A percentile compares a stretch with the other conserved stretches of the same genome.
Evolutionary conservation across 148 eudicot genomes (phyloP).

Genomic region (Camellia japonica): DNA sequence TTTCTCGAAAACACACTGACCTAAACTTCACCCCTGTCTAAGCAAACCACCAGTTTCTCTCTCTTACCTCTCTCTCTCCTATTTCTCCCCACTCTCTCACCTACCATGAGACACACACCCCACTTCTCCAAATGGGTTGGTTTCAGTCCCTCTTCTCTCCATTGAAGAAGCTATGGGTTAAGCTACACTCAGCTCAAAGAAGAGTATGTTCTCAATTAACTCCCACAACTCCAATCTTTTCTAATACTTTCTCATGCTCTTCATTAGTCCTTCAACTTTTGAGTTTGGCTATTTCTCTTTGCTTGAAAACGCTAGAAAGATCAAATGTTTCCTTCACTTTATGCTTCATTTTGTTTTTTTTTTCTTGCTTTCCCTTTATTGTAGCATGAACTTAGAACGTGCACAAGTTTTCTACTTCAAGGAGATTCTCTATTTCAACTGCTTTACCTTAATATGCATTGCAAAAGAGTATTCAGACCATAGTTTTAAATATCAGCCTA

Average conservation of each 20-base stretch:
- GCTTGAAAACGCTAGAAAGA: background rate
- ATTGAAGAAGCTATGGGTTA: constrained; percentile 72
- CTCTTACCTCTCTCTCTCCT: constrained; percentile 20
- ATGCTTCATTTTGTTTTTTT: background rate
- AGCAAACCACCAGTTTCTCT: constrained; percentile 44
- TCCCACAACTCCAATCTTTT: too few species aligned
- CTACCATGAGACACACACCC: constrained; percentile 48
- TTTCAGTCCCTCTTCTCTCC: constrained; percentile 84
- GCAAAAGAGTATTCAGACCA: too few species aligned
- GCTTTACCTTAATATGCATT: background rate
- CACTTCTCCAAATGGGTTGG: constrained; percentile 69
- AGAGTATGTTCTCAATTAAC: constrained; percentile 34
- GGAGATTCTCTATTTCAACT: too few species aligned
- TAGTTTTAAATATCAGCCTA: too few species aligned
- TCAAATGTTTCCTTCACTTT: background rate
- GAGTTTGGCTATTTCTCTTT: background rate
- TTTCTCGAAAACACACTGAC: constrained; percentile 15
- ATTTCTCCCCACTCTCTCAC: constrained; percentile 26
- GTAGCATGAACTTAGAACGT: too few species aligned
- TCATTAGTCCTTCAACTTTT: background rate
- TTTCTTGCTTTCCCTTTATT: too few species aligned
- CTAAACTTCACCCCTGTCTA: constrained; percentile 65
- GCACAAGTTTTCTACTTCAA: too few species aligned
- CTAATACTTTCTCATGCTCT: too few species aligned
- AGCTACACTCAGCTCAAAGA: constrained; percentile 49